These are phyloP conservation scores for Sarocladium oryzae DNA, from an alignment of 2,329 filamentous ascomycete species.

Conservation along the genomic window DNA sequence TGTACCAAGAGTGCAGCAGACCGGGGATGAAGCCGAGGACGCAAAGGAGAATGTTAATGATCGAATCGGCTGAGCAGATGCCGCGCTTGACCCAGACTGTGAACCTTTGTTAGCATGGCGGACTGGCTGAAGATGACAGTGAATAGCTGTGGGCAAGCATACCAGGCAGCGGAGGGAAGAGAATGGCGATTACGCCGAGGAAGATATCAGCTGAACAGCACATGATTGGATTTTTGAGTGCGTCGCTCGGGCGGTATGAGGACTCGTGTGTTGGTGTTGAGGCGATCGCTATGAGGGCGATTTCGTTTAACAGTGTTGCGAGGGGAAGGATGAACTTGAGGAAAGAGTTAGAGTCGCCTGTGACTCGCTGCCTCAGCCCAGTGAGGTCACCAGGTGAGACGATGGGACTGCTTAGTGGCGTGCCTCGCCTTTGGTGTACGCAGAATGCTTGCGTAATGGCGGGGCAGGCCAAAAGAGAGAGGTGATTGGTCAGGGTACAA, in stretches of 20 bases:
- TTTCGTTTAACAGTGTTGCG: background rate
- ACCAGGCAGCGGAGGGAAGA: conserved; percentile 62
- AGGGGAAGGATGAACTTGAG: background rate
- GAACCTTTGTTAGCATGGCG: conserved; percentile 16
- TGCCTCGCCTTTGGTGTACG: background rate
- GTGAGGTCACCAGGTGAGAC: conserved; percentile 7
- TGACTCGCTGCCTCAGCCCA: background rate
- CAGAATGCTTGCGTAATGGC: conserved; percentile 8
- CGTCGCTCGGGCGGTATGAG: background rate
- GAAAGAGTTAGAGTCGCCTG: conserved; percentile 3
- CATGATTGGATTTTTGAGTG: conserved; percentile 32
- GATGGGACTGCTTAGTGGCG: background rate
- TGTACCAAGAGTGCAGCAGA: conserved; percentile 95
- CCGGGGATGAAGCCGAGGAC: conserved; percentile 74
- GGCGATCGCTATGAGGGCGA: background rate
- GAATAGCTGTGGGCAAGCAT: conserved; percentile 25
- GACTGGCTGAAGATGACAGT: conserved; percentile 17
- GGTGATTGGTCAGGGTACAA: background rate
- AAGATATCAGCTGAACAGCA: conserved; percentile 52
- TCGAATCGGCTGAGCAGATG: conserved; percentile 82
- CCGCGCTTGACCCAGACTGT: conserved; percentile 95
- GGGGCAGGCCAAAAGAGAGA: background rate
- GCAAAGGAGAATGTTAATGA: conserved; percentile 94
- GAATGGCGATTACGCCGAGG: conserved; percentile 55
- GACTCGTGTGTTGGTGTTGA: background rate